phyloP scores from a whole-genome alignment of 2,329 filamentous ascomycete species.

The Chaetomiaceae sp. region DNA sequence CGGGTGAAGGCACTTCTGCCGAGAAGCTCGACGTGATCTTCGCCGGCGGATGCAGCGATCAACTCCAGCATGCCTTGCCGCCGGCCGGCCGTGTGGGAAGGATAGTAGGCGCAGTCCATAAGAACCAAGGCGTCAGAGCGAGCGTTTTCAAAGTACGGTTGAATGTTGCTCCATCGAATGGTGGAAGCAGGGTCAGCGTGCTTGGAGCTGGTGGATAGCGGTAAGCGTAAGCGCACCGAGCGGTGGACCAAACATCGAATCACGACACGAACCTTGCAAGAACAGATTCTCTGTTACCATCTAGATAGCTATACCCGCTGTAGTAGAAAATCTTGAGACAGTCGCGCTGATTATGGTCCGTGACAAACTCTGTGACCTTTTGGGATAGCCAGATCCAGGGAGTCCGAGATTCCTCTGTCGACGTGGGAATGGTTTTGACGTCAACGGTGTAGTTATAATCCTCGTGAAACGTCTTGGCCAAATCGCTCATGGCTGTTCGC shows the following conservation, averaged over 20 bases:
- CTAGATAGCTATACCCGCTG: slow-evolving; percentile 50
- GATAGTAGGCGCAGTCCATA: slow-evolving; percentile 57
- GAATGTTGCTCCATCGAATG: slow-evolving; percentile 54
- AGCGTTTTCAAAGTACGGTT: slow-evolving; percentile 53
- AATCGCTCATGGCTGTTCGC: slow-evolving; percentile 41
- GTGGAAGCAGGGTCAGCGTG: slow-evolving; percentile 42
- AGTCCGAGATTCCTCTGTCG: slow-evolving; percentile 43
- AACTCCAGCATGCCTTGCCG: slow-evolving; percentile 53
- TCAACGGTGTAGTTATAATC: slow-evolving; percentile 50
- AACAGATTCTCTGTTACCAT: slow-evolving; percentile 54
- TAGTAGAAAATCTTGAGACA: slow-evolving; percentile 58
- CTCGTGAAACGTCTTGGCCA: slow-evolving; percentile 48
- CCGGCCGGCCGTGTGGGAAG: slow-evolving; percentile 48
- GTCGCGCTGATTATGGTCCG: slow-evolving; percentile 51
- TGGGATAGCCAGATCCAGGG: slow-evolving; percentile 52
- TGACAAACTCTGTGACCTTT: slow-evolving; percentile 49
- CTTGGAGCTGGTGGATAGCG: slow-evolving; percentile 41
- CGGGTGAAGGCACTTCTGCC: slow-evolving; percentile 51
- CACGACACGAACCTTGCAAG: slow-evolving; percentile 46
- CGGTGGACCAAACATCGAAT: neutral
- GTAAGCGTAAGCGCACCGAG: neutral
- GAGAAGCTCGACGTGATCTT: slow-evolving; percentile 46
- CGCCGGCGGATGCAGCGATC: slow-evolving; percentile 51
- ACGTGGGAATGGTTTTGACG: slow-evolving; percentile 47
- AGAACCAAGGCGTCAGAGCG: slow-evolving; percentile 53